Percentiles rank a stretch among this genome's conserved stretches.
These are phyloP conservation scores for Exsudoporus floridanus DNA, from an alignment of 1,284 basidiomycete species.

Conservation along the genomic window DNA sequence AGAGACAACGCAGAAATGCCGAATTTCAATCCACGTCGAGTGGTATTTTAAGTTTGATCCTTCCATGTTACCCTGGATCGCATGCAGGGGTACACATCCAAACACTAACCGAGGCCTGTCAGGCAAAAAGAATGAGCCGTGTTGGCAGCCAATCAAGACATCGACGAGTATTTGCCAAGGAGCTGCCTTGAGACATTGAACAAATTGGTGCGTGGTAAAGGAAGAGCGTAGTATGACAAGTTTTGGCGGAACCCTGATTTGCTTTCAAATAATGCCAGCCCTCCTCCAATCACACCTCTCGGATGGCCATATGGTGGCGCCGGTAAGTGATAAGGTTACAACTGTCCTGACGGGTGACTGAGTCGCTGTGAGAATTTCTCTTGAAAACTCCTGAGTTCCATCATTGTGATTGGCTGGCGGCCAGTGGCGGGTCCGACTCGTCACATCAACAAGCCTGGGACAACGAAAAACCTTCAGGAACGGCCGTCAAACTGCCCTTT, in stretches of 20 bases:
- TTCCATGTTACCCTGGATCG: not conserved
- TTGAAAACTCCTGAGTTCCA: not conserved
- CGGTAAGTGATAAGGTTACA: too few species aligned
- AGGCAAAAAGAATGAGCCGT: not conserved
- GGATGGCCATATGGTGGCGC: too few species aligned
- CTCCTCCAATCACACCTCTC: too few species aligned
- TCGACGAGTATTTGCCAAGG: too few species aligned
- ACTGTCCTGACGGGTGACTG: not conserved
- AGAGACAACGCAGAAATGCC: not conserved
- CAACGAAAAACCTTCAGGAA: not conserved
- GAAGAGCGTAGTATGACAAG: too few species aligned
- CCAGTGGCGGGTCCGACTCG: too few species aligned
- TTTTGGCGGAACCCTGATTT: too few species aligned
- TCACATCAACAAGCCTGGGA: not conserved
- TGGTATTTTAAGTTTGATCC: not conserved
- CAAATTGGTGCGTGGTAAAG: too few species aligned
- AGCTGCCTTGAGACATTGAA: too few species aligned
- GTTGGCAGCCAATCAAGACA: not conserved
- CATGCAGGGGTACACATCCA: not conserved
- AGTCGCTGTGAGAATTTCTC: conserved; percentile 9
- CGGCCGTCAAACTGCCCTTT: too few species aligned
- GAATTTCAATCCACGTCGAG: not conserved
- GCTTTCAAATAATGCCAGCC: too few species aligned
- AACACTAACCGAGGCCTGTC: not conserved
- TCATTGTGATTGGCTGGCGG: not conserved